Evolutionary conservation across 306 rosid genomes (phyloP), one percentile per base, ranked within the genome.

Genomic region (Bauhinia variegata): DNA sequence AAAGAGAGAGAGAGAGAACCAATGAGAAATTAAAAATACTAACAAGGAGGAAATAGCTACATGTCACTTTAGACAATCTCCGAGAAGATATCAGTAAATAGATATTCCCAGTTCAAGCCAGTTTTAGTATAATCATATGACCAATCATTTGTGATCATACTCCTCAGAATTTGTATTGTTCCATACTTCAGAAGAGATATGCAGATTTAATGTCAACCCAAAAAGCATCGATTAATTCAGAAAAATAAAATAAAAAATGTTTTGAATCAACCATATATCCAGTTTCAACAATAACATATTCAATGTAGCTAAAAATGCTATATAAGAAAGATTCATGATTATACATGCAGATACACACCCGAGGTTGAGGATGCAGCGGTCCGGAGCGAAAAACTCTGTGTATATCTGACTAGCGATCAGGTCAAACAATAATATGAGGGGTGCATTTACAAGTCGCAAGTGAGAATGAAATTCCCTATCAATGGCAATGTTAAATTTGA

Each of bases 371-470:
- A 83, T 83, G 95, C 68, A 82, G 85, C 0, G 88, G 84, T 53
- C 97, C 98, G 0, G 89, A 81, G 11, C 96, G 97, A 74, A 87
- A 88, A 78, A 92, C 82, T 75, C 83, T 93, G 80, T 93, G 97
- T 79, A 89, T 89, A 83, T 93, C 98, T 93, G 78, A 30, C 57
- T 50, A 79, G n/a, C 33, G 16, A 70, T 82, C 36, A 83, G 73
- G 87, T 65, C 56, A 70, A 83, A 70, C 79, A 83, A 84, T 67
- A 42, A 33, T 39, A 54, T 11, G 11, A 15, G 37, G 31, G 31
- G 36, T 7, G 11, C 60, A 50, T 37, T 38, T 38, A 36, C 32
- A 59, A 62, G 18, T 48, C 54, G 63, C 15, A 33, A 0, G 33
- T 13, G 41, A 64, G 67, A 65, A 53, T 9, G 42, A 62, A 55